Conservation (phyloP, 208 protist species). For the Leishmania lainsoni region DNA sequence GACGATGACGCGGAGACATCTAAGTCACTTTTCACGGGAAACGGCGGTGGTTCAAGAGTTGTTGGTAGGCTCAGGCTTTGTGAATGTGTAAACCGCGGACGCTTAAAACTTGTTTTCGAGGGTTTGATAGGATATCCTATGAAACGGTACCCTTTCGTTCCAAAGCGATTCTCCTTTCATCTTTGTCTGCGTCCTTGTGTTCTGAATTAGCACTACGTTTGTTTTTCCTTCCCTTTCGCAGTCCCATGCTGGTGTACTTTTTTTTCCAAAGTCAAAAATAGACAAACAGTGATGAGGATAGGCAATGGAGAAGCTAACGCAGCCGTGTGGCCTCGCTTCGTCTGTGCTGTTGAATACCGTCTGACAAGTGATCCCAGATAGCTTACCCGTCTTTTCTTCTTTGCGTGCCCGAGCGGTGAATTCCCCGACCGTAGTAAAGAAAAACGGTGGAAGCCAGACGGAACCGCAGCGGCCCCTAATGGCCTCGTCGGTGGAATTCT, state of each 20-base stretch:
- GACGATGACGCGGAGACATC: conserved; percentile 83
- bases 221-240: background rate
- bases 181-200: background rate
- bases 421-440: background rate
- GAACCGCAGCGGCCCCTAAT: background rate
- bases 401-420: background rate
- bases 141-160: background rate
- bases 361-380: background rate
- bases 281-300: background rate
- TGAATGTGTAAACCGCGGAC: background rate
- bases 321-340: background rate
- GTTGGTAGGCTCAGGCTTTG: background rate
- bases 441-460: background rate
- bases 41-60: background rate
- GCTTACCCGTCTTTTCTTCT: background rate
- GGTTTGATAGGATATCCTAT: background rate
- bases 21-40: conserved; percentile 23
- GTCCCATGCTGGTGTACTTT: too few species aligned
- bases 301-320: background rate
- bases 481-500: background rate
- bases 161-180: background rate
- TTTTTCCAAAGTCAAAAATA: background rate
- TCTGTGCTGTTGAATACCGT: background rate
- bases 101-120: background rate
- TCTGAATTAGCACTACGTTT: background rate